phyloP scores from a whole-genome alignment of 2,329 filamentous ascomycete species.

The Pezicula carpinea region DNA sequence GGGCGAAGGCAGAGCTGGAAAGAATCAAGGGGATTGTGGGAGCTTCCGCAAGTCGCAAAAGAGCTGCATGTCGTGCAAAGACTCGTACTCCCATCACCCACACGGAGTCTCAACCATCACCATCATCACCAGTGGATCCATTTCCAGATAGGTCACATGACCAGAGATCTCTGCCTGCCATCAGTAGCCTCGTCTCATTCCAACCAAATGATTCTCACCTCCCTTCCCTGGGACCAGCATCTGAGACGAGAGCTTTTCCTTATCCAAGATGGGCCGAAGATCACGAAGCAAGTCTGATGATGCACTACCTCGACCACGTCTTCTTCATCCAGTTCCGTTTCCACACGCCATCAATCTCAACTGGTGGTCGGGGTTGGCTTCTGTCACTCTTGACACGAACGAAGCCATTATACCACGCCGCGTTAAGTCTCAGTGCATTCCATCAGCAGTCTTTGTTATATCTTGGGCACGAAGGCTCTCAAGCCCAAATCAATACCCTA shows the following conservation, averaged over 20 bases:
- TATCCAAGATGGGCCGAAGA: not conserved
- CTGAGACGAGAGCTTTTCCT: not conserved
- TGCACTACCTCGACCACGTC: slow-evolving; percentile 57
- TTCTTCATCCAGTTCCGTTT: slow-evolving; percentile 59
- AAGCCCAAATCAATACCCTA: not conserved
- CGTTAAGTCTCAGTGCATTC: slow-evolving; percentile 49
- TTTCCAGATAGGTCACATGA: no score
- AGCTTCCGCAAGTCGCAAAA: not conserved
- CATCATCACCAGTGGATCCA: not conserved
- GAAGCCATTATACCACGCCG: slow-evolving; percentile 50
- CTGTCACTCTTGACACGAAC: slow-evolving; percentile 52
- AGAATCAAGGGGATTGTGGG: slow-evolving; percentile 27
- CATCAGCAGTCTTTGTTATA: slow-evolving; percentile 46
- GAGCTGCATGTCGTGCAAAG: not conserved
- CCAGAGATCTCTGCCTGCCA: not conserved
- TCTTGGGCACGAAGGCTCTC: slow-evolving; percentile 14
- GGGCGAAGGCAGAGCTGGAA: slow-evolving; percentile 43
- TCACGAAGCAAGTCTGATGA: slow-evolving; percentile 34
- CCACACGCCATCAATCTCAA: slow-evolving; percentile 49
- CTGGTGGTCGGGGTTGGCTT: slow-evolving; percentile 56
- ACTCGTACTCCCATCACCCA: not conserved
- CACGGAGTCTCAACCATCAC: not conserved
- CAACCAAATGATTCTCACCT: not conserved
- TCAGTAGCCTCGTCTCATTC: not conserved
- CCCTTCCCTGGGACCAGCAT: no score